Percentiles rank a stretch among this genome's conserved stretches.
These are phyloP conservation scores for Vigna mungo DNA, from an alignment of 306 rosid species.

Conservation along the genomic window DNA sequence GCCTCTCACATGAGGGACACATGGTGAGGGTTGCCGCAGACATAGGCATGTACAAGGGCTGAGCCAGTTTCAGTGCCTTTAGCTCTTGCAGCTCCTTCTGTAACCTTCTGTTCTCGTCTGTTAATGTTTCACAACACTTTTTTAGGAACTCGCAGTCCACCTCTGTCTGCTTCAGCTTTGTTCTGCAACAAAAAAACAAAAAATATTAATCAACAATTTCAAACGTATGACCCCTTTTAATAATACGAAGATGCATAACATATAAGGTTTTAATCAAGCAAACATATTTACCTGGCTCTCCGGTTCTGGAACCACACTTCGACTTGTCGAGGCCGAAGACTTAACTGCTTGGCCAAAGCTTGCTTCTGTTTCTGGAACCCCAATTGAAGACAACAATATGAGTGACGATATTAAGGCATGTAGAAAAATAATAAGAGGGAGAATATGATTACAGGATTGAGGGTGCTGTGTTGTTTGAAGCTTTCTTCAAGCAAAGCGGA, in stretches of 20 bases:
- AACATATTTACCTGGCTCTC: slow-evolving; percentile 75
- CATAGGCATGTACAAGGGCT: slow-evolving; percentile 92
- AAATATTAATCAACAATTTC: slow-evolving; percentile 2
- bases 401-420: background rate
- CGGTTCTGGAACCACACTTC: slow-evolving; percentile 99
- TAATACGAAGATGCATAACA: background rate
- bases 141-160: slow-evolving; percentile 89
- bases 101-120: slow-evolving; percentile 84
- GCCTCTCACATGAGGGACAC: slow-evolving; percentile 94
- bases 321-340: slow-evolving; percentile 85
- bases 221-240: background rate
- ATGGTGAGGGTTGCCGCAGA: slow-evolving; percentile 88
- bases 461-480: slow-evolving; percentile 95
- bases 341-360: slow-evolving; percentile 83
- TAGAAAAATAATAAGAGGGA: background rate
- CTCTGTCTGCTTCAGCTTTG: slow-evolving; percentile 96
- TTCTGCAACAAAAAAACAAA: slow-evolving; percentile 52
- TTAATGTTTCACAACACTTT: slow-evolving; percentile 90
- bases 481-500: slow-evolving; percentile 92
- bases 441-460: slow-evolving; percentile 75
- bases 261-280: background rate
- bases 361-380: slow-evolving; percentile 87
- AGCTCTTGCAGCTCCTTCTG: slow-evolving; percentile 91
- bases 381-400: slow-evolving; percentile 5
- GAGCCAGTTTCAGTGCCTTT: slow-evolving; percentile 71